Conservation (phyloP, 164 flowering plant genomes). For the Liriodendron chinense region DNA sequence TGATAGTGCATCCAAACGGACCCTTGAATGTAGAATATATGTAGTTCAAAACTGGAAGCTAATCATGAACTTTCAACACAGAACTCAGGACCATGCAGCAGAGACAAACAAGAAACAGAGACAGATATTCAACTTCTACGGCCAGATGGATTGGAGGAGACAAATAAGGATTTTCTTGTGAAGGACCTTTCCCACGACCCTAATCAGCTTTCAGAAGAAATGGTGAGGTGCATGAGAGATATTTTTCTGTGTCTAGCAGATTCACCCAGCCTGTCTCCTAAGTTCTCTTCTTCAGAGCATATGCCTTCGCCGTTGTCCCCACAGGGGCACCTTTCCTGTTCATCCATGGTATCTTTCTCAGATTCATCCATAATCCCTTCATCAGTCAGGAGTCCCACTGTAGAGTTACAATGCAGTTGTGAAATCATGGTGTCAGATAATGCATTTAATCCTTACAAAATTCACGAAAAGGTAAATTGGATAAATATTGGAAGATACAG, state of each 20-base stretch:
- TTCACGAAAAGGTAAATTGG: slow-evolving; percentile 36
- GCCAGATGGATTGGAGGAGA: slow-evolving; percentile 3
- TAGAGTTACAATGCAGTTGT: slow-evolving; percentile 17
- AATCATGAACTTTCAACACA: slow-evolving; percentile 5
- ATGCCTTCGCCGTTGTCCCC: slow-evolving; percentile 31
- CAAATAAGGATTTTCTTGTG: slow-evolving; percentile 12
- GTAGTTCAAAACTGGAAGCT: background rate
- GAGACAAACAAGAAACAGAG: slow-evolving; percentile 8
- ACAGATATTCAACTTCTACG: slow-evolving; percentile 4
- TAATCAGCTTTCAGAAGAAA: slow-evolving; percentile 43
- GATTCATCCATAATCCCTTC: slow-evolving; percentile 23
- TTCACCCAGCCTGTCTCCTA: slow-evolving; percentile 21
- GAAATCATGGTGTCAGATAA: slow-evolving; percentile 17
- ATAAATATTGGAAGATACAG: slow-evolving; percentile 31
- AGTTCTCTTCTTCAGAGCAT: slow-evolving; percentile 23
- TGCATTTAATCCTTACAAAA: slow-evolving; percentile 33
- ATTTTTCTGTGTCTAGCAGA: slow-evolving; percentile 38
- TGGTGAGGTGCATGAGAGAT: slow-evolving; percentile 47
- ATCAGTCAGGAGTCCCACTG: slow-evolving; percentile 16
- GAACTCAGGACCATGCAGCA: slow-evolving; percentile 12
- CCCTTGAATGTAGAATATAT: background rate
- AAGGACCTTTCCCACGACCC: slow-evolving; percentile 35
- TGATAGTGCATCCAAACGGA: background rate
- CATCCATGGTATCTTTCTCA: slow-evolving; percentile 28
- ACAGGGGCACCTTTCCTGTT: slow-evolving; percentile 32